Conservation (phyloP, 140 eudicot genomes). For the Bidens hawaiensis region DNA sequence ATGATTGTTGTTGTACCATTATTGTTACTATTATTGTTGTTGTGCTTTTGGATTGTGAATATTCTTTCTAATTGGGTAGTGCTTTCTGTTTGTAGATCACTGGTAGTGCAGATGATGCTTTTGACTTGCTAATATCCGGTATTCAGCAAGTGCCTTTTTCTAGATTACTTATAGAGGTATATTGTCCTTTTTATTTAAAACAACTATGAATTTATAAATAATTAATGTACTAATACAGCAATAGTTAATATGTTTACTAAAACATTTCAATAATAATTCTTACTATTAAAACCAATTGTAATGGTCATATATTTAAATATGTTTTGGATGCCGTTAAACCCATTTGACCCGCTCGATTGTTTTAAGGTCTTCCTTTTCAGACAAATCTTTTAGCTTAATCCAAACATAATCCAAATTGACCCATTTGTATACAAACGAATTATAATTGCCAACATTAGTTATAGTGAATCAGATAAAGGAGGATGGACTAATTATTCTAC, state of each 20-base stretch:
- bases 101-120: conserved; percentile 57
- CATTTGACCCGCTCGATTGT: too few species aligned
- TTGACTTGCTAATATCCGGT: conserved; percentile 61
- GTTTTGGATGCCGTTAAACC: background rate
- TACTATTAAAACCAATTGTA: background rate
- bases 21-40: too few species aligned
- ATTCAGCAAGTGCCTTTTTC: conserved; percentile 57
- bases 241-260: conserved; percentile 3
- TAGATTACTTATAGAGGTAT: conserved; percentile 79
- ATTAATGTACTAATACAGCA: background rate
- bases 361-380: too few species aligned
- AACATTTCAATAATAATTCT: background rate
- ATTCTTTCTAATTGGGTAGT: conserved; percentile 1
- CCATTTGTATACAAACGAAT: background rate
- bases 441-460: background rate
- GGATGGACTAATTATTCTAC: conserved; percentile 11
- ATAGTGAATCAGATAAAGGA: background rate
- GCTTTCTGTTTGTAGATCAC: conserved; percentile 51
- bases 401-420: background rate
- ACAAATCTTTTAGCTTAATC: too few species aligned
- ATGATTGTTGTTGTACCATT: too few species aligned
- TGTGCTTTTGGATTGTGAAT: conserved; percentile 4
- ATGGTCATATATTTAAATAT: background rate
- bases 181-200: conserved; percentile 1
- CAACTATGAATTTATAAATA: conserved; percentile 3